Evolutionary conservation across 2,329 filamentous ascomycete species (phyloP), one percentile per base, ranked within the genome.

Genomic region (Exophiala spinifera): DNA sequence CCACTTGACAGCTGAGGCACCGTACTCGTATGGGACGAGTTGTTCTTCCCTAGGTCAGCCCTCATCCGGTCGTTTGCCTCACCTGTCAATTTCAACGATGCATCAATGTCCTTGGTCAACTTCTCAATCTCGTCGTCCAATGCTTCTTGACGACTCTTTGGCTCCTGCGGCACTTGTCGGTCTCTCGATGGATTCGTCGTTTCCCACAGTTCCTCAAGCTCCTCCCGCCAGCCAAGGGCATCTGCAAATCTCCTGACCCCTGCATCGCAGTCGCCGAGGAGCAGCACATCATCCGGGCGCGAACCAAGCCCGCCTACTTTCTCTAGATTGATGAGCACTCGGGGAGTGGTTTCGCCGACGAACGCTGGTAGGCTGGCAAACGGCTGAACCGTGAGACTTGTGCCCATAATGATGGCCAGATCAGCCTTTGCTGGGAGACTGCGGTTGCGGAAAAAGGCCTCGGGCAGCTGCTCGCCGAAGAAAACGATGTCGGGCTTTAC

Each of bases 401-500:
- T 96, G 1, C 94, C 94, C 76, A 96, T 85, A 19, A 96, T 80
- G 49, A 97, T 86, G 39, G 87, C 81, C 2, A 96, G 73, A 67
- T 96, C 90, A 0, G 89, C 88, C 64, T 79, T 72, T 1, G 72
- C 73, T 0, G 83, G 79, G 11, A 86, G 70, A 37, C 74, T 67
- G 23, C 76, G 73, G 55, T 82, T 84, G 5, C 72, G 67, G 66
- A 86, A 84, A 70, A 95, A 95, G 0, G 71, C 72, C 5, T 73
- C 69, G 0, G 88, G 88, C 2, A 91, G 72, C 1, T 80, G 71
- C 67, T 95, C 91, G 47, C 91, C 91, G 64, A 96, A 96, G 73
- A 96, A 96, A 31, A 95, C 90, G 67, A 96, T 96, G 65, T 96
- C 89, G 0, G 91, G 91, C 73, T 96, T 96, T 34, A 96, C 89